Evolutionary conservation across 257 asterid genomes (phyloP), one percentile per base, ranked within the genome.

Genomic region (Thymus mandschuricus): DNA sequence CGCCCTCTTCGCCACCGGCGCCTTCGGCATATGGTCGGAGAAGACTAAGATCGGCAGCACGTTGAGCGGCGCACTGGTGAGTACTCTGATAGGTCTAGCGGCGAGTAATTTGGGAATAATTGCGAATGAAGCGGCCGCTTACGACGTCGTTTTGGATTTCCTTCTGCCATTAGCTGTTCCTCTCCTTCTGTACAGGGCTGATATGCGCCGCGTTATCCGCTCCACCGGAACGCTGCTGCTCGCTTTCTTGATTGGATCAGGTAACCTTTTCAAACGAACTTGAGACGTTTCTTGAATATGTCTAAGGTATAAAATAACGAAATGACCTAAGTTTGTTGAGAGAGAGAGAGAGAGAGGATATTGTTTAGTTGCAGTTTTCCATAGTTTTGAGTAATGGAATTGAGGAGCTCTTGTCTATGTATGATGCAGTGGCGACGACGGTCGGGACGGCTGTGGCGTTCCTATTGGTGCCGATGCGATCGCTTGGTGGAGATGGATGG

Each of bases 1-100:
- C 12, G 92, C 91, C 44, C 98, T 91, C 50, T 87, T 93, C 52
- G 89, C 97, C 81, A 78, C 96, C 29, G 94, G 98, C 13, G 97
- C 98, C 59, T 87, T 93, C 57, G 98, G 98, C 69, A 83, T 93
- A 71, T 93, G 98, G 98, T 93, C 97, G 55, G 98, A 93, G 84
- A 90, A 82, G 85, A 90, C 98, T 64, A 80, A 81, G 76, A 78
- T 93, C 51, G 98, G 98, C 60, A 85, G 88, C 75, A 84, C 97
- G 66, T 57, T 91, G 82, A 93, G 98, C 70, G 98, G 98, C 38
- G 90, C 98, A 60, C 77, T 93, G 78, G 98, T 91, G 68, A 93
- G 96, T 77, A 79, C 78, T 41, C 73, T 93, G 60, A 78, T 87
- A 21, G 97, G 96, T 34, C 88, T 93, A 6, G 98, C 91, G 4